Evolutionary conservation across 1,284 basidiomycete species (phyloP).

Genomic region (Sanghuangporus weigelae): DNA sequence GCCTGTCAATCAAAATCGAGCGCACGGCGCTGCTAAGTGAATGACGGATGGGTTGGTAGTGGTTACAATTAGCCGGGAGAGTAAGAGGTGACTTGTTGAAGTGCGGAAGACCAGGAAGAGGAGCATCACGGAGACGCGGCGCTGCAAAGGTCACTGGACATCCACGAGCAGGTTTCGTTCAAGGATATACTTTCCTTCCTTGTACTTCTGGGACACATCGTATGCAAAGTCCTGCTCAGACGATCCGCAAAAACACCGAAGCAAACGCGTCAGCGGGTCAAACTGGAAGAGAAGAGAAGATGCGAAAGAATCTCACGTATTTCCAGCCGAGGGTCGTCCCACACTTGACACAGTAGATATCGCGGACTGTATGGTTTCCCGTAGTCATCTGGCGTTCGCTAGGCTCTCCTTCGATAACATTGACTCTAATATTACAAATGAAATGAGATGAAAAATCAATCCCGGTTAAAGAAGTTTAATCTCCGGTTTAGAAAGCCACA

Average conservation of each 20-base stretch:
- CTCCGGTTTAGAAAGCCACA: conserved; percentile 5
- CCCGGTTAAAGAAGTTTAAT: neutral
- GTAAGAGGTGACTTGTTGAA: neutral
- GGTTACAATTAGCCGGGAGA: conserved; percentile 7
- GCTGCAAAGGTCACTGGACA: conserved; percentile 48
- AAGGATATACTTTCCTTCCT: conserved; percentile 97
- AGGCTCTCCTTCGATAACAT: conserved; percentile 82
- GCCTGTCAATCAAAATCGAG: neutral
- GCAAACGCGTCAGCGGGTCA: conserved; percentile 1
- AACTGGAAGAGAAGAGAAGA: neutral
- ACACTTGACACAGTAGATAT: conserved; percentile 92
- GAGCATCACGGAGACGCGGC: neutral
- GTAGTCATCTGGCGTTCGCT: conserved; percentile 96
- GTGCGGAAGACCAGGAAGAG: conserved; percentile 6
- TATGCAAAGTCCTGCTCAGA: conserved; percentile 79
- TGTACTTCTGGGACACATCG: conserved; percentile 90
- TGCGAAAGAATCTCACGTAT: conserved; percentile 67
- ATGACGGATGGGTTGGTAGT: neutral
- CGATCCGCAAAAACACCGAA: conserved; percentile 14
- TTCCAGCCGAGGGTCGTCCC: conserved; percentile 89
- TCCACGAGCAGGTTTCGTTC: conserved; percentile 86
- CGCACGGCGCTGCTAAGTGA: conserved; percentile 2
- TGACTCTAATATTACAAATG: conserved; percentile 55
- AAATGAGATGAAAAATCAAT: conserved; percentile 11
- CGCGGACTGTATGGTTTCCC: conserved; percentile 92